Base-by-base conservation (phyloP, 2,329 filamentous ascomycete genomes). In the Podosphaera xanthii region DNA sequence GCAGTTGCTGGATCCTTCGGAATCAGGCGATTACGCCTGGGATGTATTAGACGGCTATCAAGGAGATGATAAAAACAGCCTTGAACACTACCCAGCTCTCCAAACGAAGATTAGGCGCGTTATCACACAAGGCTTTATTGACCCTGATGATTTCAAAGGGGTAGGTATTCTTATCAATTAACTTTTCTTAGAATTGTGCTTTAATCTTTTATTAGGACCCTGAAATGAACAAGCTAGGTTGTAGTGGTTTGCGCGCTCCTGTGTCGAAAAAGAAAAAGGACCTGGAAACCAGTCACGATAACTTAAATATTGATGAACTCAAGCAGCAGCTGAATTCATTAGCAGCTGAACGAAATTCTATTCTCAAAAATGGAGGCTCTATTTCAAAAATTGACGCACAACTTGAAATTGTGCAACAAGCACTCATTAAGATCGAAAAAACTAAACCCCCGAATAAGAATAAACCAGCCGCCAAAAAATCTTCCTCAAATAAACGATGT, bases 81-180 rank as follows among this genome's bases (percentile, higher is more conserved):
- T 69, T 1, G 53, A 57, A 34, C 46, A 59, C 74, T 73, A 82
- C 44, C 72, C 76, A 0, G 83, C 87, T 1, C 66, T 80, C 1
- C 81, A 90, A 70, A 79, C 79, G 52, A 95, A 92, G 74, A 74
- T 96, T 63, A 75, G 78, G 57, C 78, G 77, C 53, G 87, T 85
- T 58, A 70, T 96, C 33, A 76, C 78, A 60, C 78, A 90, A 68
- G 88, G 87, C 33, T 86, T 92, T 66, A 84, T 97, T 65, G 84
- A 86, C 64, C 77, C 87, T 49, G 83, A 87, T 58, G 91, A 96
- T 65, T 96, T 88, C 81, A 91, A 84, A 40, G 88, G 88, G 10
- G 89, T 94, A 77, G 36, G 33, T 49, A 1, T 59, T 36, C 6
- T 38, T 35, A 38, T 4, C 10, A 46, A n/a, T n/a, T 12, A 46